A percentile compares a stretch with the other conserved stretches of the same genome.
Conservation (phyloP, 2,329 filamentous ascomycete genomes). For the Aspergillus eucalypticola region DNA sequence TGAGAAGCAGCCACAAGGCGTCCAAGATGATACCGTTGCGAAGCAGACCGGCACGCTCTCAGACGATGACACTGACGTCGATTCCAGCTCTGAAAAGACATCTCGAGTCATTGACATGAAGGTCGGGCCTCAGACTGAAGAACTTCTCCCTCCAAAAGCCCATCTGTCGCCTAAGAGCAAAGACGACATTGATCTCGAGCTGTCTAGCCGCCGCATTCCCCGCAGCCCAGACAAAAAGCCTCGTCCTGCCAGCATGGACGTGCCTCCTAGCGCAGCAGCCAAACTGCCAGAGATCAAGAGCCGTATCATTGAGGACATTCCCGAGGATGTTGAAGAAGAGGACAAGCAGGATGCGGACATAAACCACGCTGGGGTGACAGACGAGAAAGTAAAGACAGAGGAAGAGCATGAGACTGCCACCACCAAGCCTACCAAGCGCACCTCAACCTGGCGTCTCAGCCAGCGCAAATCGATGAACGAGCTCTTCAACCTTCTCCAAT, state of each 20-base stretch:
- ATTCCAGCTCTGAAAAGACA: background rate
- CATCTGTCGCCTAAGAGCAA: background rate
- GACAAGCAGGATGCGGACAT: background rate
- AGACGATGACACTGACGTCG: conserved; percentile 6
- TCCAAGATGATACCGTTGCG: background rate
- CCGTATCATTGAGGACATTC: conserved; percentile 23
- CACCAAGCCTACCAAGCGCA: conserved; percentile 5
- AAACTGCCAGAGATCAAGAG: conserved; percentile 18
- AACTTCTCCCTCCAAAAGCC: background rate
- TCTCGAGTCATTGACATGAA: background rate
- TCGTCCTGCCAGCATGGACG: conserved; percentile 2
- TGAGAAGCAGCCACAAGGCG: background rate
- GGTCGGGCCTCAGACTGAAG: background rate
- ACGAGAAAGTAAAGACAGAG: background rate
- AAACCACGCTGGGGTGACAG: background rate
- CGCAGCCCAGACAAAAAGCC: background rate
- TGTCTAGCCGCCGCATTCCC: conserved; percentile 1
- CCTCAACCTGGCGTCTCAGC: conserved; percentile 15
- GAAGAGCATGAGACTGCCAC: background rate
- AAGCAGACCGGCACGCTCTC: background rate
- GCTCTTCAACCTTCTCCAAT: conserved; percentile 19
- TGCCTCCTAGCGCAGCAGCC: background rate
- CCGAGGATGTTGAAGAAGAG: conserved; percentile 18
- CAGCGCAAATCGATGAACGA: conserved; percentile 25
- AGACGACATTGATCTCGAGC: conserved; percentile 5